These are phyloP conservation scores for Linderina pennispora DNA, from an alignment of 192 early-diverging fungal genomes.

Conservation along the genomic window DNA sequence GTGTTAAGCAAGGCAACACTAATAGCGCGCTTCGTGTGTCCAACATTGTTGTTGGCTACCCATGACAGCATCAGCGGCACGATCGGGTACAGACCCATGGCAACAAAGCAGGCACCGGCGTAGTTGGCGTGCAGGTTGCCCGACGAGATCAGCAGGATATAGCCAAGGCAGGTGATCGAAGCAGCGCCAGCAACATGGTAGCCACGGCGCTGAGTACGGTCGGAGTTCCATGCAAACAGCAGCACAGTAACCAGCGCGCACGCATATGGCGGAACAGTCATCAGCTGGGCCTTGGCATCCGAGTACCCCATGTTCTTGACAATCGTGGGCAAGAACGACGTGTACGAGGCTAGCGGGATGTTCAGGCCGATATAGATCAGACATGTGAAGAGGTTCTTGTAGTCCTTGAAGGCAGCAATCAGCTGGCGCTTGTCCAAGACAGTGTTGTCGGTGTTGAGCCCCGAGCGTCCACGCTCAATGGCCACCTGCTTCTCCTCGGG, in stretches of 20 bases:
- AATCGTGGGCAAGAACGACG: slow-evolving; percentile 67
- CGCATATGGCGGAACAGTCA: slow-evolving; percentile 50
- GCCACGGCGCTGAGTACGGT: slow-evolving; percentile 43
- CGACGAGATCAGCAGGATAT: slow-evolving; percentile 39
- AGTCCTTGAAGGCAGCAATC: slow-evolving; percentile 41
- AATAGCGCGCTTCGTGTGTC: slow-evolving; percentile 67
- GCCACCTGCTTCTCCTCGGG: slow-evolving; percentile 49
- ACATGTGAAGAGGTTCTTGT: slow-evolving; percentile 49
- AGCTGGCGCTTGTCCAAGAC: slow-evolving; percentile 43
- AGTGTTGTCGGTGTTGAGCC: slow-evolving; percentile 33
- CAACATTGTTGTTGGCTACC: slow-evolving; percentile 62
- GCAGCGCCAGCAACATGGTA: slow-evolving; percentile 36
- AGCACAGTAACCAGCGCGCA: slow-evolving; percentile 36
- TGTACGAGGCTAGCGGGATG: slow-evolving; percentile 58
- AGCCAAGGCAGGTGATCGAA: slow-evolving; percentile 23
- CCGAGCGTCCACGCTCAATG: slow-evolving; percentile 44
- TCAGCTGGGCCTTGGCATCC: slow-evolving; percentile 42
- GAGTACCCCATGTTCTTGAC: slow-evolving; percentile 61
- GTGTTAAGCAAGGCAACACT: slow-evolving; percentile 60
- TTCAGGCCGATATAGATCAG: slow-evolving; percentile 59
- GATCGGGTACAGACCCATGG: slow-evolving; percentile 45
- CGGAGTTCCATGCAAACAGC: slow-evolving; percentile 42
- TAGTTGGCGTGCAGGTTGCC: slow-evolving; percentile 30
- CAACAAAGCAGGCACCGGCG: slow-evolving; percentile 40
- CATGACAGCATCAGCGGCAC: slow-evolving; percentile 59